Conservation (phyloP, 2,329 filamentous ascomycete genomes). For the Chaetothyriales sp. region DNA sequence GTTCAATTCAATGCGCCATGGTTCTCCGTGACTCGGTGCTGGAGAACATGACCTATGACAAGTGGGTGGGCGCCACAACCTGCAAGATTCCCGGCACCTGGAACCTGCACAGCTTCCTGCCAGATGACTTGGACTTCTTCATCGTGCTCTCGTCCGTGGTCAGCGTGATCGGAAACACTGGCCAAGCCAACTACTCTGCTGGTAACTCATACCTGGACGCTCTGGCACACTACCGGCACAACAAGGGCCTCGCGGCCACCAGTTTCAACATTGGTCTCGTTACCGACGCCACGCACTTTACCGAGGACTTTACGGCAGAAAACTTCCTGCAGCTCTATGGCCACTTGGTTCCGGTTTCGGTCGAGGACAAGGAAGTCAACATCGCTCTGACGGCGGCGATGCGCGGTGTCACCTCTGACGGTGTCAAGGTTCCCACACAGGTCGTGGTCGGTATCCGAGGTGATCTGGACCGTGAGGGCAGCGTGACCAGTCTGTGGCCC, state of each 20-base stretch:
- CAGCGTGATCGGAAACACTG: conserved; percentile 32
- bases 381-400: background rate
- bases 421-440: conserved; percentile 3
- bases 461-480: background rate
- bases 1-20: conserved; percentile 36
- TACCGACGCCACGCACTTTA: conserved; percentile 6
- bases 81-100: conserved; percentile 30
- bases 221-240: conserved; percentile 20
- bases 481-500: conserved; percentile 1
- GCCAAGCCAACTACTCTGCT: conserved; percentile 31
- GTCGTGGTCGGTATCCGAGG: conserved; percentile 2
- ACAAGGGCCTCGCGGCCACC: conserved; percentile 17
- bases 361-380: background rate
- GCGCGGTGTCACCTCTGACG: conserved; percentile 1
- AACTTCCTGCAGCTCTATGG: conserved; percentile 3
- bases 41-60: conserved; percentile 27
- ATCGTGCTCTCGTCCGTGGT: conserved; percentile 28
- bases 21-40: conserved; percentile 24
- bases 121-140: conserved; percentile 26
- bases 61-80: conserved; percentile 25
- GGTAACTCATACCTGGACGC: conserved; percentile 26
- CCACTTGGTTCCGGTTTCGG: conserved; percentile 2
- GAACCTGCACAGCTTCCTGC: conserved; percentile 22
- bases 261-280: conserved; percentile 5
- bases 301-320: conserved; percentile 3